Base-by-base conservation (phyloP, 2,329 filamentous ascomycete genomes). In the Ceratocystis harringtonii region DNA sequence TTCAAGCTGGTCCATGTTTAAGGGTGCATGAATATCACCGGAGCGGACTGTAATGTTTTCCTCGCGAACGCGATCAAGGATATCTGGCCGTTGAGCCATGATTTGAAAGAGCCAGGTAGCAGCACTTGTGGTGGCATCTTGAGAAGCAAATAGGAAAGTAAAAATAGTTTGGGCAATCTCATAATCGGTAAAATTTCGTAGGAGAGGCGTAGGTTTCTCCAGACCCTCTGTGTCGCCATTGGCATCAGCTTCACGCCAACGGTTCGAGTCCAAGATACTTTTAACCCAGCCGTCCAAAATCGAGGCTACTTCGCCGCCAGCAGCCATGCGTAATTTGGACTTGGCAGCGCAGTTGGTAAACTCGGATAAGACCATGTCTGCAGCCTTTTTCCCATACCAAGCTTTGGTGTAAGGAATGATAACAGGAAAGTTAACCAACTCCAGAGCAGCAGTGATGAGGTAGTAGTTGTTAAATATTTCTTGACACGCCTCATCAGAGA, bases 361-460 rank as follows among this genome's bases (percentile, higher is more conserved):
- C 74, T 96, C 92, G 61, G 81, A 82, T 69, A 97, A 80, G 43
- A 96, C 90, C 86, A 95, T 90, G 72, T 96, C 90, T 67, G 92
- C 86, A 36, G 91, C 90, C 79, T 92, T 95, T 82, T 96, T 96
- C 71, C 92, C 94, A 73, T 95, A 95, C 91, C 91, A 97, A 4
- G 91, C 91, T 80, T 91, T 92, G 74, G 92, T 96, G 80, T 84
- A 97, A 48, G 92, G 92, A 50, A 97, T 77, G 74, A 97, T 96
- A 77, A 97, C 88, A 67, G 94, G 92, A 80, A 97, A 96, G 80
- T 97, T 97, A 80, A 99, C 94, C 60, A 97, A 83, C 76, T 99
- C 94, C 70, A 97, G 84, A 25, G 94, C 94, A 66, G 89, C 92
- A 15, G 94, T 97, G 74, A 97, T 95, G 69, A 92, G 84, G 77